These are phyloP conservation scores for Tylopilus rubrobrunneus DNA, from an alignment of 768 basidiomycete species.

Conservation along the genomic window DNA sequence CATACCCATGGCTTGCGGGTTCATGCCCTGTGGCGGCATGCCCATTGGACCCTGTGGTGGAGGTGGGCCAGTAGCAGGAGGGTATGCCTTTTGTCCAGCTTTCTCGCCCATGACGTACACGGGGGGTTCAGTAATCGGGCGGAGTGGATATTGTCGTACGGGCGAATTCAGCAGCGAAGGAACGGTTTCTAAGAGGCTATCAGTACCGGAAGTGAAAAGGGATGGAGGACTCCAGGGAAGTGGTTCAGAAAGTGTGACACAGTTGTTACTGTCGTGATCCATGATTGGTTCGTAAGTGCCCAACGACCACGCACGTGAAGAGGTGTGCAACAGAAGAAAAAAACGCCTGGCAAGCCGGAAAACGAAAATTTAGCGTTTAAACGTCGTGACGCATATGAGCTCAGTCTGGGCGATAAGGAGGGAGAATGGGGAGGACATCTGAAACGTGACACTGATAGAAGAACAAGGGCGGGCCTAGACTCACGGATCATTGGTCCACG, in stretches of 20 bases:
- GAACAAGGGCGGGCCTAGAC: constrained; percentile 27
- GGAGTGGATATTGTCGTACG: constrained; percentile 68
- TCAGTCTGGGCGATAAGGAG: constrained; percentile 7
- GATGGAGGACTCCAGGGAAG: not conserved
- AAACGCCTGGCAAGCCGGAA: not conserved
- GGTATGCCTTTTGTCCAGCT: constrained; percentile 61
- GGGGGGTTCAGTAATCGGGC: constrained; percentile 58
- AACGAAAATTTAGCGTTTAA: not conserved
- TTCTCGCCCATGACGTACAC: constrained; percentile 73
- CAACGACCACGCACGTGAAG: not conserved
- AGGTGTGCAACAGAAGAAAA: not conserved
- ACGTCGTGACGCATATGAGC: not conserved
- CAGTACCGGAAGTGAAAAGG: constrained; percentile 11
- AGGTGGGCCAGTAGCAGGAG: constrained; percentile 31
- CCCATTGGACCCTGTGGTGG: constrained; percentile 26
- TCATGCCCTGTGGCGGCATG: constrained; percentile 25
- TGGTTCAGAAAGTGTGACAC: not conserved
- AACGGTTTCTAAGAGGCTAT: constrained; percentile 47
- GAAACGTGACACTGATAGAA: constrained; percentile 16
- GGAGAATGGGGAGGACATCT: constrained; percentile 11
- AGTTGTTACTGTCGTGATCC: not conserved
- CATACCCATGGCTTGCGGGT: constrained; percentile 22
- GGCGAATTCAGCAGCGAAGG: constrained; percentile 58
- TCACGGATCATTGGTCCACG: constrained; percentile 60
- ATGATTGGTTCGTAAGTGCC: not conserved